Percentiles rank a stretch among this genome's conserved stretches.
Conservation (phyloP, 345 rosid genomes). For the Populus ilicifolia region DNA sequence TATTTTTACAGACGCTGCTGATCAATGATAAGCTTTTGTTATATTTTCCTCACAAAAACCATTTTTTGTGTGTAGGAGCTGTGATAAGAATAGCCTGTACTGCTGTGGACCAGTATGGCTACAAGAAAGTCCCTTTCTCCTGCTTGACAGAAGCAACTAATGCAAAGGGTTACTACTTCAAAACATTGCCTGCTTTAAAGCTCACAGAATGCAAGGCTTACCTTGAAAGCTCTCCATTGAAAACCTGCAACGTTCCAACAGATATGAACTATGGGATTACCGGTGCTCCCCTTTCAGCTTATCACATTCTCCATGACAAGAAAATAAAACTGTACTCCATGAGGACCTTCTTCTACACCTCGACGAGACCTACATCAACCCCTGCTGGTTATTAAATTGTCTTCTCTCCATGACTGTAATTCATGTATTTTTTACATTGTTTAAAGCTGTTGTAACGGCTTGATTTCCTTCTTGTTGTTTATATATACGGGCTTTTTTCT, state of each 20-base stretch:
- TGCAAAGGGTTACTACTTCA: slow-evolving; percentile 22
- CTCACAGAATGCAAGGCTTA: slow-evolving; percentile 2
- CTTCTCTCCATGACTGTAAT: too few relatives aligned
- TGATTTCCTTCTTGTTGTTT: too few relatives aligned
- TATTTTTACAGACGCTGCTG: too few relatives aligned
- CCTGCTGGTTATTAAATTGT: too few relatives aligned
- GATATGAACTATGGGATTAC: slow-evolving; percentile 2
- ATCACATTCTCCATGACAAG: not conserved
- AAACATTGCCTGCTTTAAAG: not conserved
- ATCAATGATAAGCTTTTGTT: too few relatives aligned
- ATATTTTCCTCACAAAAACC: not conserved
- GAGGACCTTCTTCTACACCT: not conserved
- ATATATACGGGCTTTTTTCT: too few relatives aligned
- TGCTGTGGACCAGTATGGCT: slow-evolving; percentile 8
- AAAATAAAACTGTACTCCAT: not conserved
- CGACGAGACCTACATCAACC: not conserved
- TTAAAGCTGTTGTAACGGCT: too few relatives aligned
- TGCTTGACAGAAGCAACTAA: slow-evolving; percentile 15
- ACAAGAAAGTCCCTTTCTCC: slow-evolving; percentile 4
- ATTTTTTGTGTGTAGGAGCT: slow-evolving; percentile 8
- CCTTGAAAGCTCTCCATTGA: not conserved
- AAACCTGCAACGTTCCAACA: slow-evolving; percentile 3
- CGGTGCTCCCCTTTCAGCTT: slow-evolving; percentile 2
- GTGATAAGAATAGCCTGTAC: slow-evolving; percentile 14
- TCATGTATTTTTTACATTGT: too few relatives aligned